Evolutionary conservation across 1,284 basidiomycete species (phyloP).

Genomic region (Kalmanozyma brasiliensis): DNA sequence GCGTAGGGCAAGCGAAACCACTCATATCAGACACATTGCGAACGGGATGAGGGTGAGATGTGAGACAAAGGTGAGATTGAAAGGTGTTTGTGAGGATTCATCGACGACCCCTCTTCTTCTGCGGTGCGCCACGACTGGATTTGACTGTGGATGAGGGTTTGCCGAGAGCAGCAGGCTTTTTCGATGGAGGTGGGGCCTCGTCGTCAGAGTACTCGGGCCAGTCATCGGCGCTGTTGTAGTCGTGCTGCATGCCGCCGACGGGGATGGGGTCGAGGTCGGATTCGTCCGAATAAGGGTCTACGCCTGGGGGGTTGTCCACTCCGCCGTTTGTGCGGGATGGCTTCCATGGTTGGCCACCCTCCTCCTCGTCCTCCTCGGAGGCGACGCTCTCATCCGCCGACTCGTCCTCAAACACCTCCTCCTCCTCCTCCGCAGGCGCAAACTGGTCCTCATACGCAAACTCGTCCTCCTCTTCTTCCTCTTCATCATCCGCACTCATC

Average conservation of each 20-base stretch:
- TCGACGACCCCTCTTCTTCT: conserved; percentile 21
- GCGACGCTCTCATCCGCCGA: conserved; percentile 28
- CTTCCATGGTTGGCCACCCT: conserved; percentile 15
- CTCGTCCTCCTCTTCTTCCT: conserved; percentile 48
- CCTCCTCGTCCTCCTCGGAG: conserved; percentile 15
- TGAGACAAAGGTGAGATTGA: neutral
- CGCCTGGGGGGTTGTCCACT: conserved; percentile 31
- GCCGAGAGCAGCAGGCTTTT: conserved; percentile 2
- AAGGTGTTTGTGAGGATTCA: conserved; percentile 2
- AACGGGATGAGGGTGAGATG: neutral
- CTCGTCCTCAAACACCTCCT: conserved; percentile 40
- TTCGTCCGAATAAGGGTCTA: conserved; percentile 42
- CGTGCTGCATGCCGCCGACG: conserved; percentile 47
- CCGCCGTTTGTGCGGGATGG: conserved; percentile 23
- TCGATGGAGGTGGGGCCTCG: conserved; percentile 12
- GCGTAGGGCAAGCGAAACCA: conserved; percentile 5
- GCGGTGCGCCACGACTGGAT: too few relatives aligned
- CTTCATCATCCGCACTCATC: conserved; percentile 13
- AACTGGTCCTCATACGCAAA: conserved; percentile 62
- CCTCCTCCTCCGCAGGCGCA: conserved; percentile 27
- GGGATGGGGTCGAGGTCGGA: conserved; percentile 59
- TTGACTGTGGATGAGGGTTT: neutral
- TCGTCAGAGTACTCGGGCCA: conserved; percentile 37
- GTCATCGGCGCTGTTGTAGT: conserved; percentile 36
- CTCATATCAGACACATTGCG: neutral